Base-by-base conservation (phyloP, 2,329 filamentous ascomycete species). In the Anisogramma anomala region DNA sequence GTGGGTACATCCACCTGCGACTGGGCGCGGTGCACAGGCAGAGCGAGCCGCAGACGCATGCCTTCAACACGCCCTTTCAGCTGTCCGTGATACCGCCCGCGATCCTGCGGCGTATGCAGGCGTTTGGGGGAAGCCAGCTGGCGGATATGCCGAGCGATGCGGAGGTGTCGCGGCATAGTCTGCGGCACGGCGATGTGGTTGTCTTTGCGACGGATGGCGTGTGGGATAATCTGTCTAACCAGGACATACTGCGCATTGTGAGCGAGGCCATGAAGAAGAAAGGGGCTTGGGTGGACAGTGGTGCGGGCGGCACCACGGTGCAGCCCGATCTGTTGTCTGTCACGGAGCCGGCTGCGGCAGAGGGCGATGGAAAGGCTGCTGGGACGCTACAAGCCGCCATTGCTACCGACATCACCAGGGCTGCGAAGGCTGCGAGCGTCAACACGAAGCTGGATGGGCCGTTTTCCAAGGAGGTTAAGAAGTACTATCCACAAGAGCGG, bases 11-110 rank as follows among this genome's bases (percentile, higher is more conserved):
- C 42, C 82, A 94, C 47, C 69, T 96, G 46, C 79, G 87, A 11
- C 74, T 85, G 19, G 93, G 89, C 51, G 85, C 83, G 11, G 84
- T 98, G 23, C 82, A 91, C 58, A 75, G 82, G 42, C 81, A 79
- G 55, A 94, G 87, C 2, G 74, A 79, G 35, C 82, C 86, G 18
- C 91, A 98, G 62, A 95, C 87, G 1, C 91, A 98, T 60, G 87
- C 82, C 32, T 98, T 98, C 72, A 98, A 98, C 62, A 96, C 91
- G 0, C 91, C 91, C 0, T 98, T 84, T 57, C 91, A 98, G 60
- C 74, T 98, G 30, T 89, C 86, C 40, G 79, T 94, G 39, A 80
- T 95, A 6, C 89, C 91, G 1, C 75, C 82, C 3, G 77, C 74
- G 52, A 80, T 94, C 62, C 73, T 86, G 42, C 75, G 78, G 17